A percentile compares a stretch with the other conserved stretches of the same genome.
These are phyloP conservation scores for Aotearoamyces nothofagi DNA, from an alignment of 2,329 filamentous ascomycete species.

Conservation along the genomic window DNA sequence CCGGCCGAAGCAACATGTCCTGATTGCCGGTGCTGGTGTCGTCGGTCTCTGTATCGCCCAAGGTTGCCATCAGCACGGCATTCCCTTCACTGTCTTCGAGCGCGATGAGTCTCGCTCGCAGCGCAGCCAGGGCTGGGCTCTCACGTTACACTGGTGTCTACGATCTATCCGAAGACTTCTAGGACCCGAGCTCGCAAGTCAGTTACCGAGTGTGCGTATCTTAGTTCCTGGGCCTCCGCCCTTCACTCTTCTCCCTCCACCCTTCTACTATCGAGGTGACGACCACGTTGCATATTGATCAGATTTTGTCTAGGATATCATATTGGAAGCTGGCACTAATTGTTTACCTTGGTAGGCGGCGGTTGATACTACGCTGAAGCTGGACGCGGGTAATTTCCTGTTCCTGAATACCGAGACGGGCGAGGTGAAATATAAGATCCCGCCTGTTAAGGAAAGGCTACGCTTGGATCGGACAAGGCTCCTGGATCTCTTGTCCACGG, in stretches of 20 bases:
- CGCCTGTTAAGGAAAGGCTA: slow-evolving; percentile 19
- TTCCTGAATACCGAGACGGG: slow-evolving; percentile 25
- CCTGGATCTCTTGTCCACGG: slow-evolving; percentile 5
- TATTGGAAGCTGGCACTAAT: neutral
- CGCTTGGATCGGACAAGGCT: slow-evolving; percentile 21
- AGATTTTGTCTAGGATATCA: too few relatives aligned
- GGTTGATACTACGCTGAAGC: slow-evolving; percentile 20
- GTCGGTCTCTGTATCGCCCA: slow-evolving; percentile 17
- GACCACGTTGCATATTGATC: slow-evolving; percentile 17
- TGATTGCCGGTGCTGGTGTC: slow-evolving; percentile 16
- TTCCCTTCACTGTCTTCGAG: slow-evolving; percentile 25
- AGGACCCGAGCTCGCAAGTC: slow-evolving; percentile 8
- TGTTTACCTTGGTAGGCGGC: slow-evolving; percentile 4
- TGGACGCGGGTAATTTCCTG: slow-evolving; percentile 24
- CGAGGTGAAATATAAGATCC: slow-evolving; percentile 23
- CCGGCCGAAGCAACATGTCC: too few relatives aligned
- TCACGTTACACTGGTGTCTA: slow-evolving; percentile 44
- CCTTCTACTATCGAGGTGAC: too few relatives aligned
- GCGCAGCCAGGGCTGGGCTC: slow-evolving; percentile 38
- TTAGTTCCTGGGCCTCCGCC: slow-evolving; percentile 9
- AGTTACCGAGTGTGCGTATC: slow-evolving; percentile 11
- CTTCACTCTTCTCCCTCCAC: slow-evolving; percentile 25
- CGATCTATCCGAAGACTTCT: slow-evolving; percentile 17
- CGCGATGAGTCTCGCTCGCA: slow-evolving; percentile 19
- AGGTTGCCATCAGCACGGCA: slow-evolving; percentile 18